A percentile compares a stretch with the other conserved stretches of the same genome.
Conservation (phyloP, 306 rosid genomes). For the Prunus armeniaca region DNA sequence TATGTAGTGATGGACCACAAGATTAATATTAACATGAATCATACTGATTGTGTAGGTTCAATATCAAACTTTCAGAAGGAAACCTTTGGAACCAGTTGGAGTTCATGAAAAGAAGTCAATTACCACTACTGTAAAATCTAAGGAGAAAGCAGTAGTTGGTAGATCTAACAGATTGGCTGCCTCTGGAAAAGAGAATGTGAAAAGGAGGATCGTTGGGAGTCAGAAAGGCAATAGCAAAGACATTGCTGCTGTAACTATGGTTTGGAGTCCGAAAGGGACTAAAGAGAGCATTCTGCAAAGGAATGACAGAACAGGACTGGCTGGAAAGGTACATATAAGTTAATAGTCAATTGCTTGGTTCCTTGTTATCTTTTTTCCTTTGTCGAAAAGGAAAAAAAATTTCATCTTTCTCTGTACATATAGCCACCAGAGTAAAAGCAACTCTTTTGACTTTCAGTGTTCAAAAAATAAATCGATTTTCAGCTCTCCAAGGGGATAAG, state of each 20-base stretch:
- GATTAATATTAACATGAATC: slow-evolving; percentile 14
- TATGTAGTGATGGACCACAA: slow-evolving; percentile 10
- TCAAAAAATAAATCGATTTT: background rate
- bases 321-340: slow-evolving; percentile 32
- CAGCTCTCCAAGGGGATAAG: background rate
- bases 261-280: slow-evolving; percentile 28
- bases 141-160: slow-evolving; percentile 34
- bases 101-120: slow-evolving; percentile 25
- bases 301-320: slow-evolving; percentile 28
- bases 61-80: slow-evolving; percentile 29
- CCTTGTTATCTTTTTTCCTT: background rate
- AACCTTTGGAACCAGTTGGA: slow-evolving; percentile 33
- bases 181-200: slow-evolving; percentile 51
- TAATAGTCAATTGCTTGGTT: background rate
- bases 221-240: slow-evolving; percentile 44
- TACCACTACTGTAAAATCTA: slow-evolving; percentile 26
- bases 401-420: background rate
- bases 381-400: background rate
- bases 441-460: background rate
- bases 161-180: slow-evolving; percentile 24
- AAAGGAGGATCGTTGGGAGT: slow-evolving; percentile 21
- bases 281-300: slow-evolving; percentile 20
- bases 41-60: slow-evolving; percentile 33
- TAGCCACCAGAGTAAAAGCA: background rate
- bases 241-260: slow-evolving; percentile 23